A percentile compares a stretch with the other conserved stretches of the same genome.
phyloP scores from a whole-genome alignment of 2,329 filamentous ascomycete species.

The Penicillium sclerotigenum region DNA sequence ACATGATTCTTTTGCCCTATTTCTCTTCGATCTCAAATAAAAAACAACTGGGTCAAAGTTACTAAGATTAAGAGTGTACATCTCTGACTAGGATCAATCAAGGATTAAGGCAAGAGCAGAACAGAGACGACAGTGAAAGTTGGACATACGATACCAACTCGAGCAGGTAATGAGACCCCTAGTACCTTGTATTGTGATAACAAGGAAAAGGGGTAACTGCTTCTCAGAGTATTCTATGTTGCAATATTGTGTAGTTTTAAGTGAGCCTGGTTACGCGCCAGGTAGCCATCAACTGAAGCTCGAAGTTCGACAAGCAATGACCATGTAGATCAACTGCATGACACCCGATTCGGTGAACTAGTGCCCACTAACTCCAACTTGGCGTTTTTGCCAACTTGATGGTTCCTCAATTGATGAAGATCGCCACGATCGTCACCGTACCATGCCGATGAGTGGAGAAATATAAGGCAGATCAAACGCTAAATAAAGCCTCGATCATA shows the following conservation, averaged over 20 bases:
- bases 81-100: too few species aligned
- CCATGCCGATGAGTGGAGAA: background rate
- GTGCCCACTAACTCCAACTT: background rate
- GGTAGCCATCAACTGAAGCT: background rate
- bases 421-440: constrained; percentile 1
- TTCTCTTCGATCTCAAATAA: background rate
- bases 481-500: background rate
- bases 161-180: too few species aligned
- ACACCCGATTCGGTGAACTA: background rate
- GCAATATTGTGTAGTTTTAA: background rate
- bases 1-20: background rate
- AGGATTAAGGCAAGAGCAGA: too few species aligned
- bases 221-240: too few species aligned
- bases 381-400: background rate
- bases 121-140: too few species aligned
- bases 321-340: background rate
- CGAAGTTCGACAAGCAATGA: background rate
- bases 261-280: background rate
- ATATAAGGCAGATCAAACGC: background rate
- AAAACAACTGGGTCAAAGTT: too few species aligned
- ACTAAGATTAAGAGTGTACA: too few species aligned
- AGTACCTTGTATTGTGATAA: too few species aligned
- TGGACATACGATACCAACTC: too few species aligned
- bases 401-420: background rate
- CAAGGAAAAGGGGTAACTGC: too few species aligned